Base-by-base conservation (phyloP, 2,329 filamentous ascomycete genomes). In the Aspergillus felis region DNA sequence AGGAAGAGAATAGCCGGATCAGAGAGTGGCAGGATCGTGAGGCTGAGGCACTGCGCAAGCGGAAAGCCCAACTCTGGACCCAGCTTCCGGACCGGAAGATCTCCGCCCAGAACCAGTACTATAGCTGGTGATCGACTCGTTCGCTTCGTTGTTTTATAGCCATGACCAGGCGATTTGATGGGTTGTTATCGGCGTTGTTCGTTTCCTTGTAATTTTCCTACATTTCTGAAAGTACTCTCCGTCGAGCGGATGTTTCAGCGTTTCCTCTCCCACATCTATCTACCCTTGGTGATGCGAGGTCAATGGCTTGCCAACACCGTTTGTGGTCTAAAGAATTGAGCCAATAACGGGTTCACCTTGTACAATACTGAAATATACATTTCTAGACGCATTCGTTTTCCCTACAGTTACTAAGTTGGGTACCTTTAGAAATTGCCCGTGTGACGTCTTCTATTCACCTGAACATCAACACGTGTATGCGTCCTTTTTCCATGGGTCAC, bases 1-100 rank as follows among this genome's bases (percentile, higher is more conserved):
- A 97, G 79, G 94, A 99, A 73, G 92, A 97, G 74, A 89, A 89
- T 74, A 96, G 94, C 5, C 83, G 92, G 55, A 87, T 97, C 68
- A 85, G 94, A 59, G 83, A 92, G 71, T 85, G 88, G 69, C 81
- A 90, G 57, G 92, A 97, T 69, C 85, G 87, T 57, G 82, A 91
- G 71, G 86, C 86, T 65, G 93, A 91, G 79, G 82, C 88, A 67
- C 84, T 87, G 67, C 93, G 91, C 78, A 83, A 89, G 73, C 81
- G 84, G 55, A 87, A 87, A 69, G 84, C 87, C 60, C 90, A 90
- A 62, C 86, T 93, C 17, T 97, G 93, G 93, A 84, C 89, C 12
- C 91, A 92, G 67, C 79, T 97, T 54, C 93, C 93, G 7, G 91
- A 97, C 74, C 86, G 92, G 60, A 90, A 89, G 6, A 82, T 99